Percentiles rank a stretch among this genome's conserved stretches.
Conservation (phyloP, 108 stramenopile genomes). For the Fistulifera pelliculosa region DNA sequence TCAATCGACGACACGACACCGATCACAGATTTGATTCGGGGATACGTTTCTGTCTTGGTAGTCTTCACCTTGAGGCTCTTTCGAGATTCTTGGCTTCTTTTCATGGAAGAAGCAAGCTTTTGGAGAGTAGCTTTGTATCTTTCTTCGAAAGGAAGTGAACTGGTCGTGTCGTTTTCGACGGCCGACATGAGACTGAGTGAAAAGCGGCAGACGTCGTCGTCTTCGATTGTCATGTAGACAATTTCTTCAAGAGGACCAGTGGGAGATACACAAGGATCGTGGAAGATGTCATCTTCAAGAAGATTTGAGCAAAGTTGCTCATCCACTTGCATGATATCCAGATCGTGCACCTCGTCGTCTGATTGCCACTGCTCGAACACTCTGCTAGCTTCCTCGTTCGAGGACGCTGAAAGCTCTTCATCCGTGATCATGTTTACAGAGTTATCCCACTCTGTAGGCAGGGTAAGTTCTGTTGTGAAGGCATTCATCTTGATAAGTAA, state of each 20-base stretch:
- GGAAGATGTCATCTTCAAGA: slow-evolving; percentile 36
- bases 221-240: slow-evolving; percentile 14
- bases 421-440: slow-evolving; percentile 4
- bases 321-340: slow-evolving; percentile 42
- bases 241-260: slow-evolving; percentile 27
- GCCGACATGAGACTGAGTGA: slow-evolving; percentile 15
- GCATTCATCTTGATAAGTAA: neutral
- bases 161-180: slow-evolving; percentile 1
- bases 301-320: slow-evolving; percentile 45
- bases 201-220: slow-evolving; percentile 19
- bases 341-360: slow-evolving; percentile 12
- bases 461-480: slow-evolving; percentile 10
- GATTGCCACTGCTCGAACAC: slow-evolving; percentile 45
- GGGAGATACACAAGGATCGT: slow-evolving; percentile 21
- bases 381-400: slow-evolving; percentile 33
- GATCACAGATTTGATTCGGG: slow-evolving; percentile 15
- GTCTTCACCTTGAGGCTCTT: slow-evolving; percentile 35
- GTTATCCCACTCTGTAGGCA: slow-evolving; percentile 21
- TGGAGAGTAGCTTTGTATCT: slow-evolving; percentile 28
- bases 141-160: slow-evolving; percentile 19
- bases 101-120: slow-evolving; percentile 40
- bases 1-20: slow-evolving; percentile 42
- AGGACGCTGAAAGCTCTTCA: slow-evolving; percentile 30
- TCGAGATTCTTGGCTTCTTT: slow-evolving; percentile 33
- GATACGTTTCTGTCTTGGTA: slow-evolving; percentile 29